Conservation (phyloP, 345 rosid species). For the Eucalyptus regnans region DNA sequence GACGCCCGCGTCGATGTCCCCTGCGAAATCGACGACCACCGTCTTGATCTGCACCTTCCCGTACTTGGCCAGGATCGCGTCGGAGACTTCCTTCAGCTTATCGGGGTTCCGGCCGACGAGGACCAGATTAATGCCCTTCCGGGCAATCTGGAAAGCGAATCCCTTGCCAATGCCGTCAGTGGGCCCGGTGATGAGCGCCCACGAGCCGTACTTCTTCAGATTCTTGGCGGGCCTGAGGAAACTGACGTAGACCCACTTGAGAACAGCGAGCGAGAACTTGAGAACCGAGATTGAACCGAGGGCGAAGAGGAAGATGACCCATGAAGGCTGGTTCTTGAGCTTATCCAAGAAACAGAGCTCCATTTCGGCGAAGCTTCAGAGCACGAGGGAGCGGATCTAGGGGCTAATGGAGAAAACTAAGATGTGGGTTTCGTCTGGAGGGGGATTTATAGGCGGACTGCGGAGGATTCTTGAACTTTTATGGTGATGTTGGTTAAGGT, state of each 20-base stretch:
- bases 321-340: conserved; percentile 59
- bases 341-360: conserved; percentile 27
- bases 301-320: conserved; percentile 38
- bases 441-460: neutral
- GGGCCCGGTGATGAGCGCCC: conserved; percentile 92
- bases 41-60: conserved; percentile 36
- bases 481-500: neutral
- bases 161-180: conserved; percentile 94
- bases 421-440: neutral
- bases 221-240: conserved; percentile 82
- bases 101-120: conserved; percentile 73
- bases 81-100: conserved; percentile 59
- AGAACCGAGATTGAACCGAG: conserved; percentile 49
- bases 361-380: conserved; percentile 12
- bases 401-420: neutral
- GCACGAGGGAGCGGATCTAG: neutral
- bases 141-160: conserved; percentile 73
- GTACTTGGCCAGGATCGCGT: conserved; percentile 40
- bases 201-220: conserved; percentile 81
- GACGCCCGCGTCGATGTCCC: conserved; percentile 76
- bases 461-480: neutral
- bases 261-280: conserved; percentile 22
- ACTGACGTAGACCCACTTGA: conserved; percentile 64
- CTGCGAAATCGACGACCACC: conserved; percentile 77
- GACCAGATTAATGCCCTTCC: conserved; percentile 68